Evolutionary conservation across 257 asterid genomes (phyloP).

Genomic region (Solanum chaucha): DNA sequence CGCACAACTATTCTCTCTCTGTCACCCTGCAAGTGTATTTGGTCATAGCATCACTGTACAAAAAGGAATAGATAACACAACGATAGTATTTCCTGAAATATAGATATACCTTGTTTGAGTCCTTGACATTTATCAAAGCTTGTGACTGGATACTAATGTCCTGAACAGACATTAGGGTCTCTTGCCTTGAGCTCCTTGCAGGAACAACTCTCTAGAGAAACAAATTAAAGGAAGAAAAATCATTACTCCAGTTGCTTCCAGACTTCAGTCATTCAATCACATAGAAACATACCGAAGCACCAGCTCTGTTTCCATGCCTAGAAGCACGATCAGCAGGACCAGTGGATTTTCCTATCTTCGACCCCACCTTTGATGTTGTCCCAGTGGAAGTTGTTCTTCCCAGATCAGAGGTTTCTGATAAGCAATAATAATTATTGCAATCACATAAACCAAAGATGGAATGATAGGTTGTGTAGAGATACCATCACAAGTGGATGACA

Average conservation of each 20-base stretch:
- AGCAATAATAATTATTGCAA: constrained; percentile 6
- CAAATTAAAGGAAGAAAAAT: constrained; percentile 7
- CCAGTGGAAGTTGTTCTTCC: constrained; percentile 47
- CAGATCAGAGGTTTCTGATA: constrained; percentile 55
- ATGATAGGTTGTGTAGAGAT: background rate
- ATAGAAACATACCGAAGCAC: constrained; percentile 53
- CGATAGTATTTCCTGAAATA: background rate
- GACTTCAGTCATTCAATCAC: constrained; percentile 3
- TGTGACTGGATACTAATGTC: constrained; percentile 80
- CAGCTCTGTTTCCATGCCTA: constrained; percentile 68
- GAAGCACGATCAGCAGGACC: constrained; percentile 57
- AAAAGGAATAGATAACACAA: background rate
- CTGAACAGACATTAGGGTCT: constrained; percentile 62
- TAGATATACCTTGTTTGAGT: constrained; percentile 68
- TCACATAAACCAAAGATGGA: background rate
- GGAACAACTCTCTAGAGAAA: constrained; percentile 50
- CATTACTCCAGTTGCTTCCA: background rate
- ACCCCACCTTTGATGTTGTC: constrained; percentile 48
- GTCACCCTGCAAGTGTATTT: constrained; percentile 65
- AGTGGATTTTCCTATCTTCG: constrained; percentile 58
- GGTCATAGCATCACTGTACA: background rate
- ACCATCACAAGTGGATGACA: background rate
- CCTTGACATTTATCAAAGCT: constrained; percentile 68
- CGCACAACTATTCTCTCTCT: constrained; percentile 85
- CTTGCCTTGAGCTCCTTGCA: constrained; percentile 74